These are phyloP conservation scores for Arthrobotrys entomopaga DNA, from an alignment of 2,329 filamentous ascomycete species.

Conservation along the genomic window DNA sequence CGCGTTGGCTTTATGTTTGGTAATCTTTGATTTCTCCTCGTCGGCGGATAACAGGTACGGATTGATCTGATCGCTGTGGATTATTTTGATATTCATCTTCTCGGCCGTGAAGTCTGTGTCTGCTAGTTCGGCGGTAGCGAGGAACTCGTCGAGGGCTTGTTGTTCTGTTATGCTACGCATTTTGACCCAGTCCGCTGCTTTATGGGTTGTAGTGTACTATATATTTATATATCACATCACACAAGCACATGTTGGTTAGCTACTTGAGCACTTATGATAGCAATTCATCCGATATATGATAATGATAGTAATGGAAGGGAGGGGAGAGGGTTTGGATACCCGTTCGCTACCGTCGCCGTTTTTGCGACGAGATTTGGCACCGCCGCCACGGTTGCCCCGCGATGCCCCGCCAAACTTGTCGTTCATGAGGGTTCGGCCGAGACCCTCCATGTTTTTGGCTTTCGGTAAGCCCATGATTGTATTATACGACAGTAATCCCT, in stretches of 20 bases:
- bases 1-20: constrained; percentile 85
- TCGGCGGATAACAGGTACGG: constrained; percentile 86
- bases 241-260: too few relatives aligned
- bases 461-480: constrained; percentile 69
- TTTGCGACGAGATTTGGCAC: constrained; percentile 53
- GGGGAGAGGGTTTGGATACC: constrained; percentile 33
- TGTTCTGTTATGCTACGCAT: constrained; percentile 99
- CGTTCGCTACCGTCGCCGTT: constrained; percentile 54
- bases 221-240: too few relatives aligned
- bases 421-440: constrained; percentile 98
- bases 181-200: constrained; percentile 97
- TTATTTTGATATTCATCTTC: constrained; percentile 99
- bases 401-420: constrained; percentile 93
- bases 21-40: constrained; percentile 80
- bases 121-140: constrained; percentile 94
- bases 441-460: constrained; percentile 91
- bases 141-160: constrained; percentile 93
- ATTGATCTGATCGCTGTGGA: constrained; percentile 95
- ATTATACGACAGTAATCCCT: neutral
- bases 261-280: too few relatives aligned
- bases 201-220: constrained; percentile 85
- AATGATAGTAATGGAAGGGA: too few relatives aligned
- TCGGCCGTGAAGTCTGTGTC: constrained; percentile 96
- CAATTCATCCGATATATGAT: too few relatives aligned
- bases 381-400: constrained; percentile 34